Evolutionary conservation across 495 filamentous ascomycete species (phyloP), one percentile per base, ranked within the genome.

Genomic region (Talaromyces borbonicus): DNA sequence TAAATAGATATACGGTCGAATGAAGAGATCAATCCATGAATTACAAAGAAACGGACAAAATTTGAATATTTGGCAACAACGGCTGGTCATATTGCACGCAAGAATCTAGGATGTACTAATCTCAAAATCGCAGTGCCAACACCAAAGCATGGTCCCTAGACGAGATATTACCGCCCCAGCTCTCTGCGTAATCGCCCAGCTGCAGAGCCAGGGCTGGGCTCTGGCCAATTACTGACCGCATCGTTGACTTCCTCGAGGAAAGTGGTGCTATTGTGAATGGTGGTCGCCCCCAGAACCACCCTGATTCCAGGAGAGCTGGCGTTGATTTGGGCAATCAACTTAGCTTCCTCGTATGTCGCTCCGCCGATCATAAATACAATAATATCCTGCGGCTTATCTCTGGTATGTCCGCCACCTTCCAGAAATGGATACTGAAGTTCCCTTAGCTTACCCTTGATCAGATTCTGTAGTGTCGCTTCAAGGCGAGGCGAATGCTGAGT

Each of bases 321-420:
- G 68, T 97, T 98, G 49, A 97, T 78, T 55, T 89, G 79, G 5
- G 90, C 88, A 2, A 96, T 79, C 70, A 85, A 84, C 70, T 93
- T 95, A 2, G 93, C 90, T 63, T 98, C 92, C 61, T 97, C 92
- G 56, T 95, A 97, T 1, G 92, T 98, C 3, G 80, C 79, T 5
- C 92, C 92, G 16, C 93, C 92, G 40, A 95, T 72, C 57, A 97
- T 85, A 57, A 98, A 97, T 12, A 97, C 77, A 29, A 98, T 75
- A 33, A 97, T 84, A 61, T 98, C 93, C 60, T 98, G 92, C 16
- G 92, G 92, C 57, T 96, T 98, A 54, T 97, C 92, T 30, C 81
- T 74, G 7, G 87, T 94, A 8, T 83, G 75, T 8, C 80, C 82
- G 12, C 84, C 82, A 14, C 87, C 87, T 47, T 97, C 92, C 0